phyloP scores from a whole-genome alignment of 1,284 basidiomycete species.

The Austropuccinia psidii region DNA sequence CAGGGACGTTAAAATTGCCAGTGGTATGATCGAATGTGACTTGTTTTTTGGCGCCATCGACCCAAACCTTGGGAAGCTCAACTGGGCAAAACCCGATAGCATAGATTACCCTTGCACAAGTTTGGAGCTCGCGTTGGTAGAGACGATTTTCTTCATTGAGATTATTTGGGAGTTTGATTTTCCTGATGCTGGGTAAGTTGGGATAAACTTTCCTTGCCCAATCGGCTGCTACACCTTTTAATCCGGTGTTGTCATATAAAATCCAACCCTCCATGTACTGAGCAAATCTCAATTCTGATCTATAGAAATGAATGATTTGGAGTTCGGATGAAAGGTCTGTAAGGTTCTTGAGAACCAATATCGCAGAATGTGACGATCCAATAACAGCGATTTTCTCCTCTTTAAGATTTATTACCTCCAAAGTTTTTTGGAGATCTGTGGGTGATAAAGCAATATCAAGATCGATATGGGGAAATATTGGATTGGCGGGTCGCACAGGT shows the following conservation, averaged over 20 bases:
- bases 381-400: conserved; percentile 18
- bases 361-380: conserved; percentile 34
- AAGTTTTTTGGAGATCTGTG: background rate
- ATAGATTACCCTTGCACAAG: background rate
- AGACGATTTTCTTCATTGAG: background rate
- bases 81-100: background rate
- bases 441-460: conserved; percentile 4
- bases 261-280: conserved; percentile 35
- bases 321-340: background rate
- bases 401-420: background rate
- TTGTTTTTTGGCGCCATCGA: background rate
- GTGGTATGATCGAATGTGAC: conserved; percentile 1
- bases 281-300: conserved; percentile 18
- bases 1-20: background rate
- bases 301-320: background rate
- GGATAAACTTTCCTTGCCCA: conserved; percentile 25
- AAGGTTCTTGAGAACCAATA: conserved; percentile 31
- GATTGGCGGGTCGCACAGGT: background rate
- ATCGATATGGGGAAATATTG: background rate
- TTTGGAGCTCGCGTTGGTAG: background rate
- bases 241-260: conserved; percentile 36
- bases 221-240: conserved; percentile 36
- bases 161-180: background rate
- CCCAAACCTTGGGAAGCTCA: background rate
- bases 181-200: background rate